Percentiles rank a stretch among this genome's conserved stretches.
Evolutionary conservation across 176 grass and related monocot genomes (phyloP).

Genomic region (Tillandsia fasciculata): DNA sequence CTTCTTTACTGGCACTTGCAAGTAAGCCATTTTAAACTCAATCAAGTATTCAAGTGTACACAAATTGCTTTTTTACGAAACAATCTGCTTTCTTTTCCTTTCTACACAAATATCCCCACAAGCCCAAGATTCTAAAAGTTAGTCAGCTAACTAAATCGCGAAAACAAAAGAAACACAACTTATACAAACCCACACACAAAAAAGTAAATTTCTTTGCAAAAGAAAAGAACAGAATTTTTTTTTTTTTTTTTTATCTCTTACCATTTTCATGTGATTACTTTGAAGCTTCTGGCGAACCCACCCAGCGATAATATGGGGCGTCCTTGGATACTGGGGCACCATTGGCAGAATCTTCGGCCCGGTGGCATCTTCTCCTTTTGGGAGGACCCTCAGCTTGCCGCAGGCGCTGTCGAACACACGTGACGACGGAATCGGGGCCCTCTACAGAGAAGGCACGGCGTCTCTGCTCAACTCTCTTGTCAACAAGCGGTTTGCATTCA

Average conservation of each 20-base stretch:
- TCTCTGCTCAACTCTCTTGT: conserved; percentile 83
- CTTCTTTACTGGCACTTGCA: conserved; percentile 48
- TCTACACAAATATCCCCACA: no score
- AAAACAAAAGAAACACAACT: no score
- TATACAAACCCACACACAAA: not conserved
- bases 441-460: conserved; percentile 73
- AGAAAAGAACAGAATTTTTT: not conserved
- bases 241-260: not conserved
- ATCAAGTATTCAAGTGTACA: no score
- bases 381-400: conserved; percentile 49
- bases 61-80: no score
- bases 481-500: conserved; percentile 40
- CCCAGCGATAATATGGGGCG: conserved; percentile 41
- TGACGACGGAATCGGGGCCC: conserved; percentile 47
- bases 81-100: no score
- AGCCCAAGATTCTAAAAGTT: no score
- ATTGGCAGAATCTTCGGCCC: conserved; percentile 41
- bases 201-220: not conserved
- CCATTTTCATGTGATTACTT: not conserved
- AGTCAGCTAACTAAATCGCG: no score
- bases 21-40: conserved; percentile 22
- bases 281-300: conserved; percentile 72
- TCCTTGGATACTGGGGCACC: conserved; percentile 68
- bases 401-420: conserved; percentile 65
- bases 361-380: conserved; percentile 35